Evolutionary conservation across 1,284 basidiomycete genomes (phyloP), one percentile per base, ranked within the genome.

Genomic region (Microbotryomycetes sp.): DNA sequence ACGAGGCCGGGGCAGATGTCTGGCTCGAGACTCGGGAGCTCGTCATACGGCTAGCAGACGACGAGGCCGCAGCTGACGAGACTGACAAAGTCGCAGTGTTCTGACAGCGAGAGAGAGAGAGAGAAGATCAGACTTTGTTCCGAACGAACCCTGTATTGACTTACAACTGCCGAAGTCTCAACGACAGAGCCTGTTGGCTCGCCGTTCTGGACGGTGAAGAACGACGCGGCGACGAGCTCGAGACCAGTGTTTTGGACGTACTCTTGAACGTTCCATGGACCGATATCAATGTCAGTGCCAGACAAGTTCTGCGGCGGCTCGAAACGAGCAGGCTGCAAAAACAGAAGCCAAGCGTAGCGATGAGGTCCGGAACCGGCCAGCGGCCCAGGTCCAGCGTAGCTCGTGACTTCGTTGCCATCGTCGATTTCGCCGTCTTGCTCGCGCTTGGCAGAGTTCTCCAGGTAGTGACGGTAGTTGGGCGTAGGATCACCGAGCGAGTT

Each of bases 141-240:
- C n/a, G n/a, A n/a, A n/a, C n/a, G n/a, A n/a, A n/a, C n/a, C n/a
- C n/a, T 24, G 16, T 3, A 16, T 11, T 18, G 2, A 50, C 56
- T 23, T 18, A 47, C 55, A 26, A 65, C 64, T 21, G 66, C 56
- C 29, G 45, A 5, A 52, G 66, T 67, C 3, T 53, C 41, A 6
- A 56, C 66, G 50, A 68, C 66, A 31, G 56, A 59, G 26, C 65
- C 52, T 50, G 48, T 50, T 21, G 81, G 78, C 3, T 79, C 79
- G 48, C 87, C 86, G 70, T 83, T 81, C 73, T 87, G 82, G 66
- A 89, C 88, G 24, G 81, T 83, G 73, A 89, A 82, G 79, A 89
- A 91, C 67, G 79, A 85, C 57, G 82, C 73, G 23, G 72, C 75
- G 57, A 74, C 72, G 54, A 79, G 67, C 45, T 67, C 51, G 52